Conservation (phyloP, 306 rosid species). For the Quillaja saponaria region DNA sequence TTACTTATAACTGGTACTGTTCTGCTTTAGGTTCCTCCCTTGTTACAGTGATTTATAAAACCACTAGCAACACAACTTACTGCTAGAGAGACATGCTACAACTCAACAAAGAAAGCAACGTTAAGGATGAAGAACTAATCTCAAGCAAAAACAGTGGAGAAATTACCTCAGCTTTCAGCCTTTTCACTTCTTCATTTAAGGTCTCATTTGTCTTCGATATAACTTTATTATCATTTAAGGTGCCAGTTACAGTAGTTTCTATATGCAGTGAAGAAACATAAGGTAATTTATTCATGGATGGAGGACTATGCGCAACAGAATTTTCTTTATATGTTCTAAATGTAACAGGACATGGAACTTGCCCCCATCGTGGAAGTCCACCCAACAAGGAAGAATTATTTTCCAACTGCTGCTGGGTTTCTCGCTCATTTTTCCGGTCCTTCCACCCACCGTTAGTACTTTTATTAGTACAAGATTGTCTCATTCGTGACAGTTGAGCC, state of each 20-base stretch:
- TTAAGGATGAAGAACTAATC: background rate
- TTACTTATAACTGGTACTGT: too few species aligned
- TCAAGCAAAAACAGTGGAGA: background rate
- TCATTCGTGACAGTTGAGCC: slow-evolving; percentile 40
- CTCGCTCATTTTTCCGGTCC: slow-evolving; percentile 49
- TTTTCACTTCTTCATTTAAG: slow-evolving; percentile 60
- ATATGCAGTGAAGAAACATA: slow-evolving; percentile 24
- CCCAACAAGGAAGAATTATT: slow-evolving; percentile 36
- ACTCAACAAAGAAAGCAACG: background rate
- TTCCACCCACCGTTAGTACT: slow-evolving; percentile 53
- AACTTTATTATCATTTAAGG: slow-evolving; percentile 33
- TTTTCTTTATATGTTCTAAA: slow-evolving; percentile 45
- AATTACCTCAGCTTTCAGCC: slow-evolving; percentile 66
- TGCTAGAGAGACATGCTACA: background rate
- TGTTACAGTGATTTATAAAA: too few species aligned
- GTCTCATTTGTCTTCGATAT: slow-evolving; percentile 44
- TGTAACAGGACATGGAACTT: slow-evolving; percentile 59
- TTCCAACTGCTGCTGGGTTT: slow-evolving; percentile 40
- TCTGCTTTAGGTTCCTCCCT: too few species aligned
- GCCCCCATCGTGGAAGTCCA: slow-evolving; percentile 70
- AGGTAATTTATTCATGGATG: slow-evolving; percentile 34
- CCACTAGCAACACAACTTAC: too few species aligned
- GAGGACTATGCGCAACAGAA: slow-evolving; percentile 36
- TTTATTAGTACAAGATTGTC: slow-evolving; percentile 55
- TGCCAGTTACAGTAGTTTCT: slow-evolving; percentile 30